These are phyloP conservation scores for Leonotis leonurus DNA, from an alignment of 257 asterid genomes.

Conservation along the genomic window DNA sequence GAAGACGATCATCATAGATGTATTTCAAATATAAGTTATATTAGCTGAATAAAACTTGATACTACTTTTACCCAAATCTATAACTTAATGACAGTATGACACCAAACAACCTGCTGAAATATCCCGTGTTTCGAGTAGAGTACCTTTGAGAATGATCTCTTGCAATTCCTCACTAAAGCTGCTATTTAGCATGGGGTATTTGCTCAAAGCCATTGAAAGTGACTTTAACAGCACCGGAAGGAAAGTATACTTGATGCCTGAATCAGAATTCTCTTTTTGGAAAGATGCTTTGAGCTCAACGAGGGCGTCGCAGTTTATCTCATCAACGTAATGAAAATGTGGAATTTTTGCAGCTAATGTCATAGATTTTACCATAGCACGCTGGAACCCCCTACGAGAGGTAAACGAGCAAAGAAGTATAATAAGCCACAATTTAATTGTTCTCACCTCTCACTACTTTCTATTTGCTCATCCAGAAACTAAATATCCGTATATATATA, in stretches of 20 bases:
- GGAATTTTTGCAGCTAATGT: slow-evolving; percentile 86
- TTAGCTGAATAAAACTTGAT: too few species aligned
- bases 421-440: neutral
- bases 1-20: too few species aligned
- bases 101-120: too few species aligned
- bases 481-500: neutral
- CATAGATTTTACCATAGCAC: slow-evolving; percentile 94
- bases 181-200: slow-evolving; percentile 79
- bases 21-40: too few species aligned
- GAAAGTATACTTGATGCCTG: slow-evolving; percentile 68
- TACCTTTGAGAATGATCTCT: slow-evolving; percentile 85
- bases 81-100: too few species aligned
- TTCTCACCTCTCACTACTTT: neutral
- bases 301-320: slow-evolving; percentile 71
- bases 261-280: slow-evolving; percentile 64
- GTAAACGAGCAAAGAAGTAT: too few species aligned
- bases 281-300: slow-evolving; percentile 68
- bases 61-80: too few species aligned
- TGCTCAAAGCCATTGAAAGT: slow-evolving; percentile 69
- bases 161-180: slow-evolving; percentile 65
- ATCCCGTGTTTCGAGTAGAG: neutral
- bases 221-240: slow-evolving; percentile 78
- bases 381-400: slow-evolving; percentile 80
- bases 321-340: slow-evolving; percentile 90
- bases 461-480: neutral